Conservation (phyloP, 1,284 basidiomycete genomes). For the Megacollybia platyphylla region DNA sequence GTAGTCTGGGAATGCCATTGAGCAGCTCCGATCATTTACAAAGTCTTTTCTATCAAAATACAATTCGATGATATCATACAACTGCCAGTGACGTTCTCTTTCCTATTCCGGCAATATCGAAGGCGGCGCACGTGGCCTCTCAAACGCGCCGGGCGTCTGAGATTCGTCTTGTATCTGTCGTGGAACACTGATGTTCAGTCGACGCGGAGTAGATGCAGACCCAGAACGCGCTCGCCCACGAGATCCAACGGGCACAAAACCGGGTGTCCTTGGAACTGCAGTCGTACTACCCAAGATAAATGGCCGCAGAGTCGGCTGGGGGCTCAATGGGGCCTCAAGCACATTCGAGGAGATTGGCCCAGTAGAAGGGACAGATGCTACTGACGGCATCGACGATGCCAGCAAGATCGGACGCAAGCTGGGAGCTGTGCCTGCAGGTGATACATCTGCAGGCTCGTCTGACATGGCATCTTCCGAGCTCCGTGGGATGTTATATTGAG, state of each 20-base stretch:
- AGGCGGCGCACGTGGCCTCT: slow-evolving; percentile 31
- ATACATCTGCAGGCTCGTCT: slow-evolving; percentile 8
- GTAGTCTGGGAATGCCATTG: slow-evolving; percentile 67
- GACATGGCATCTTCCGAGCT: slow-evolving; percentile 10
- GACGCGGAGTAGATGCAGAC: slow-evolving; percentile 14
- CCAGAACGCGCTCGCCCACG: slow-evolving; percentile 9
- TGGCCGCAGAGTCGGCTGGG: slow-evolving; percentile 4
- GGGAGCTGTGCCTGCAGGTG: slow-evolving; percentile 6
- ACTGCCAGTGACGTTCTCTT: not conserved
- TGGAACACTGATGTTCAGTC: slow-evolving; percentile 20
- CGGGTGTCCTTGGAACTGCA: not conserved
- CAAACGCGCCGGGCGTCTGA: slow-evolving; percentile 21
- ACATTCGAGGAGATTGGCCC: slow-evolving; percentile 3
- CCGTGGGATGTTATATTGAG: slow-evolving; percentile 1
- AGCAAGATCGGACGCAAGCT: slow-evolving; percentile 15
- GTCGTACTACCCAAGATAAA: slow-evolving; percentile 8
- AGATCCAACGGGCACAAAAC: slow-evolving; percentile 8
- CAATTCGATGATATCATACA: slow-evolving; percentile 4
- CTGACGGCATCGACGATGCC: slow-evolving; percentile 11
- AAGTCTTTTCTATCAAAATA: not conserved
- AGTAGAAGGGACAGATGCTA: slow-evolving; percentile 3
- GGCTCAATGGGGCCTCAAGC: not conserved
- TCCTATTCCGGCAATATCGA: slow-evolving; percentile 4
- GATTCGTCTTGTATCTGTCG: slow-evolving; percentile 15
- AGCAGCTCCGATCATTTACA: not conserved